These are phyloP conservation scores for Periconia sp. DNA, from an alignment of 2,329 filamentous ascomycete species.

Conservation along the genomic window DNA sequence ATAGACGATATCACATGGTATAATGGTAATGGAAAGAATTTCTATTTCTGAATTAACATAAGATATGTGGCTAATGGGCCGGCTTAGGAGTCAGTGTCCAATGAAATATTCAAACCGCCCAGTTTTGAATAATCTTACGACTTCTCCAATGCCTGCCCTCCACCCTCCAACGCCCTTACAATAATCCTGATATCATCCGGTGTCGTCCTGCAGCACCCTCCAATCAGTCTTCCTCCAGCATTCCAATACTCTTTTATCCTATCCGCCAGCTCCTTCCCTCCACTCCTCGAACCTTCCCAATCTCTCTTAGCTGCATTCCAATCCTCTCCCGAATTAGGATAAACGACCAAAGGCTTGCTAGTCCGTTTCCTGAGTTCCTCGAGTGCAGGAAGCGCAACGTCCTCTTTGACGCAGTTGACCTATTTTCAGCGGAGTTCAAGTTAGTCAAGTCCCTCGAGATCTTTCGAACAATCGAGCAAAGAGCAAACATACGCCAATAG, in stretches of 20 bases:
- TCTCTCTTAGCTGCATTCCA: conserved; percentile 51
- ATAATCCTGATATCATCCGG: conserved; percentile 49
- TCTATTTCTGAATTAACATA: no score
- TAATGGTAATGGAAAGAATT: no score
- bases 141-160: no score
- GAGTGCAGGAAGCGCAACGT: conserved; percentile 42
- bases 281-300: conserved; percentile 38
- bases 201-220: conserved; percentile 56
- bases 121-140: conserved; percentile 1
- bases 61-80: no score
- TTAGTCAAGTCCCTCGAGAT: no score
- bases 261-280: conserved; percentile 29
- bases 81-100: no score
- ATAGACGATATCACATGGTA: no score
- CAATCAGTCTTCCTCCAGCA: conserved; percentile 51
- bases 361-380: conserved; percentile 36
- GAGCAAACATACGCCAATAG: conserved; percentile 54
- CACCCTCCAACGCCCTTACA: conserved; percentile 26
- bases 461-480: no score
- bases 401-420: conserved; percentile 52
- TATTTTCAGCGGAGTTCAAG: no score
- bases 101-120: no score
- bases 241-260: conserved; percentile 40
- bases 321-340: conserved; percentile 56
- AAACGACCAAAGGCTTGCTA: conserved; percentile 45